phyloP scores from a whole-genome alignment of 768 basidiomycete genomes.

The Naganishia antarctica region DNA sequence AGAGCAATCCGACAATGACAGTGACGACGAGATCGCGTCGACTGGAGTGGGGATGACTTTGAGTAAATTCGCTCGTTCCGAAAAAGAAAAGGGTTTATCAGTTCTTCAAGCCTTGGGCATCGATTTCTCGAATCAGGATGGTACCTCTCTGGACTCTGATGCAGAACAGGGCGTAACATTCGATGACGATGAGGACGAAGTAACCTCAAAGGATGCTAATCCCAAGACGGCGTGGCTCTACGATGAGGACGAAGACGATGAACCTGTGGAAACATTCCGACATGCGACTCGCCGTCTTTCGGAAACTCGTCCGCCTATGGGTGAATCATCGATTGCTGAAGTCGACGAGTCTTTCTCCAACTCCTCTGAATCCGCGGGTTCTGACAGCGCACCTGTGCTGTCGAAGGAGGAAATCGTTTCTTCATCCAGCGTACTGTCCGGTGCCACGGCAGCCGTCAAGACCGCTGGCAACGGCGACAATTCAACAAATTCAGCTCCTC shows the following conservation, averaged over 20 bases:
- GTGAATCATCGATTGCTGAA: no score
- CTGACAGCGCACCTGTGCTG: no score
- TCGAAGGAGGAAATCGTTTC: no score
- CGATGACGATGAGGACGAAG: conserved; percentile 17
- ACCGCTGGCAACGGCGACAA: no score
- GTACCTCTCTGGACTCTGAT: background rate
- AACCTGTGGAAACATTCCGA: background rate
- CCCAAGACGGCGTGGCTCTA: conserved; percentile 9
- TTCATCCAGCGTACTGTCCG: no score
- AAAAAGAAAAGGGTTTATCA: conserved; percentile 19
- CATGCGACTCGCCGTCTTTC: conserved; percentile 1
- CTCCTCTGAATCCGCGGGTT: no score
- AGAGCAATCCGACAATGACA: background rate
- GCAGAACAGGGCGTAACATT: background rate
- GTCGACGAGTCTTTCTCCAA: background rate
- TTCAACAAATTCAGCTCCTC: no score
- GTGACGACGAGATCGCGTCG: background rate
- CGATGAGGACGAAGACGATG: conserved; percentile 14
- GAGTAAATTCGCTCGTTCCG: conserved; percentile 2
- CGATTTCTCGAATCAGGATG: conserved; percentile 3
- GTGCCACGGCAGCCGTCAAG: no score
- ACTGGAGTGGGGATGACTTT: conserved; percentile 2
- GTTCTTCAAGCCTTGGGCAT: conserved; percentile 24
- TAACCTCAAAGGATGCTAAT: background rate
- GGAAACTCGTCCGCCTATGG: background rate